Conservation (phyloP, 768 basidiomycete species). For the Boletales sp. region DNA sequence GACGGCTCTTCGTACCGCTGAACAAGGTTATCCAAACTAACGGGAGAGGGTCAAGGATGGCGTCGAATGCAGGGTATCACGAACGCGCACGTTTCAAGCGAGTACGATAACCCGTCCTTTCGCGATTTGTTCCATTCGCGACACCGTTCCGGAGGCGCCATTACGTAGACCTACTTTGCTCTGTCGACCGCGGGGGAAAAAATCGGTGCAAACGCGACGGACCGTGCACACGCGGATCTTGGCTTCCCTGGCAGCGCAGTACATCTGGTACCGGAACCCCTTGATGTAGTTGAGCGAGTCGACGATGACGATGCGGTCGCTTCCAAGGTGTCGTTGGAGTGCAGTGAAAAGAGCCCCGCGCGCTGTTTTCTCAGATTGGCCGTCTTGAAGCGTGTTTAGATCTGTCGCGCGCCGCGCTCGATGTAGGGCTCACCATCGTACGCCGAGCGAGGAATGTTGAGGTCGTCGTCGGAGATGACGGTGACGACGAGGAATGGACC, state of each 20-base stretch:
- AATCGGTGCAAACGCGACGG: conserved; percentile 22
- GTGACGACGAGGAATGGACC: conserved; percentile 46
- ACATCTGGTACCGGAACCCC: conserved; percentile 97
- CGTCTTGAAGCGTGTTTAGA: conserved; percentile 45
- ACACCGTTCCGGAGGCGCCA: conserved; percentile 72
- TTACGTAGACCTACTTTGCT: conserved; percentile 63
- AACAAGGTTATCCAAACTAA: conserved; percentile 45
- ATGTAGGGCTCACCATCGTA: conserved; percentile 62
- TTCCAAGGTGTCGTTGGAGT: conserved; percentile 67
- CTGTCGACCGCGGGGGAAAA: background rate
- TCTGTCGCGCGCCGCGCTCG: background rate
- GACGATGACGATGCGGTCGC: conserved; percentile 78
- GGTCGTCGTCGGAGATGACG: conserved; percentile 70
- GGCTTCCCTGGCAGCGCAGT: conserved; percentile 89
- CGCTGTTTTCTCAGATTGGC: conserved; percentile 83
- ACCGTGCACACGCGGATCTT: conserved; percentile 87
- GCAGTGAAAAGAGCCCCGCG: conserved; percentile 81
- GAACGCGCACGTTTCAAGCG: conserved; percentile 59
- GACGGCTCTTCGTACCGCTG: conserved; percentile 94
- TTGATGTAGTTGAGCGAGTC: conserved; percentile 98
- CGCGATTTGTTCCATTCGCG: conserved; percentile 68
- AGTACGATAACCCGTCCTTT: conserved; percentile 49
- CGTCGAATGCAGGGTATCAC: background rate
- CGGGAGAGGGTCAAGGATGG: background rate
- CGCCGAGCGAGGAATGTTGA: conserved; percentile 57